Conservation (phyloP, 129 eudicot species). For the Lactuca sativa region DNA sequence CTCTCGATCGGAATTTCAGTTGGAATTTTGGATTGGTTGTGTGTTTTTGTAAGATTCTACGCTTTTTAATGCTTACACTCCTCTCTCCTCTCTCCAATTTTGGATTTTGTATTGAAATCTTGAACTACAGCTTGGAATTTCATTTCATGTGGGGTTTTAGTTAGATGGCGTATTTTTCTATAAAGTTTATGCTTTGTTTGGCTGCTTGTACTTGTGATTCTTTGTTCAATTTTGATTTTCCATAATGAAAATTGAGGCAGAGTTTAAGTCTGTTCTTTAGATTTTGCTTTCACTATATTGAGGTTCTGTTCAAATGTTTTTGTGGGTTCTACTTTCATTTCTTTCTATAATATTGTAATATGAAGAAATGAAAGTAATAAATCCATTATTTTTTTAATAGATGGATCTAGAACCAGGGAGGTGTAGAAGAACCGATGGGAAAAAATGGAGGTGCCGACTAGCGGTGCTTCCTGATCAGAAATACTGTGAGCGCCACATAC, state of each 20-base stretch:
- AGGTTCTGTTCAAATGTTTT: not conserved
- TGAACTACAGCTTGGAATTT: not conserved
- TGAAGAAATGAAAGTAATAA: no score
- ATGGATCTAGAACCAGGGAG: conserved; percentile 52
- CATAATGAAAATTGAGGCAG: not conserved
- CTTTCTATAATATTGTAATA: no score
- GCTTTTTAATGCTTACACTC: not conserved
- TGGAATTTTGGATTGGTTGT: not conserved
- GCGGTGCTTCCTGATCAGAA: conserved; percentile 47
- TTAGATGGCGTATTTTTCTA: not conserved
- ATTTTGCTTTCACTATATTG: not conserved
- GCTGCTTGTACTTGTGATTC: not conserved
- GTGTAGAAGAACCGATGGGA: conserved; percentile 83
- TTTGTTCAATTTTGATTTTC: conserved; percentile 3
- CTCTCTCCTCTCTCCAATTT: not conserved
- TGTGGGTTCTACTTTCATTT: not conserved
- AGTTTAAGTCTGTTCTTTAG: conserved; percentile 1
- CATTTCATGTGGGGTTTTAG: not conserved
- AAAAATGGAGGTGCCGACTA: conserved; percentile 65
- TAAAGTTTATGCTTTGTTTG: not conserved
- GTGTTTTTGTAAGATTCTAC: not conserved
- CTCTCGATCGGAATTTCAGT: not conserved
- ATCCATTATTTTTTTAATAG: not conserved
- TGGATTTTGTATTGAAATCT: not conserved
- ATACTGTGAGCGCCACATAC: conserved; percentile 70